A percentile compares a stretch with the other conserved stretches of the same genome.
Conservation (phyloP, 2,329 filamentous ascomycete species). For the Nothomitra cinnamomea region DNA sequence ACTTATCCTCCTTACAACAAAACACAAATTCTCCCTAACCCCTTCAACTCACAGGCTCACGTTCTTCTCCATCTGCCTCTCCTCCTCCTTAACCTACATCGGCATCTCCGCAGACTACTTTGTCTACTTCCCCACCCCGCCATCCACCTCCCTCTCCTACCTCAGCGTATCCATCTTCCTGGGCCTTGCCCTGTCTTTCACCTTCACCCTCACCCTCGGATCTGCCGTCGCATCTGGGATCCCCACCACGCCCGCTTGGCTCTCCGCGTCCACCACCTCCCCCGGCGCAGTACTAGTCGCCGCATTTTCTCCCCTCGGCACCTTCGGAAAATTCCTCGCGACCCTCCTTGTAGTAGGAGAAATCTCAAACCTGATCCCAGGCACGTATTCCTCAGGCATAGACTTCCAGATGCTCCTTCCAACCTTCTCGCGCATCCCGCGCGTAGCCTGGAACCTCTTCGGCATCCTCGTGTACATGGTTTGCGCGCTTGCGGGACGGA, state of each 20-base stretch:
- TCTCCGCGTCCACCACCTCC: conserved; percentile 37
- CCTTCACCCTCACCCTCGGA: conserved; percentile 42
- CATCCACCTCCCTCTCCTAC: conserved; percentile 31
- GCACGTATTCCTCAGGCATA: conserved; percentile 47
- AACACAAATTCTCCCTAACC: neutral
- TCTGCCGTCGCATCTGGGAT: conserved; percentile 45
- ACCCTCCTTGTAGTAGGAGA: conserved; percentile 47
- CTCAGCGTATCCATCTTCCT: conserved; percentile 39
- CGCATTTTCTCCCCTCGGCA: conserved; percentile 39
- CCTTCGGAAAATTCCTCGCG: conserved; percentile 49
- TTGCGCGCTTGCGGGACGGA: conserved; percentile 44
- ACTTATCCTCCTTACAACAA: neutral
- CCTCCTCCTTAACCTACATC: conserved; percentile 45
- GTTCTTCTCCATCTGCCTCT: conserved; percentile 53
- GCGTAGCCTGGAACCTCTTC: conserved; percentile 47
- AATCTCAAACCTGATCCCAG: conserved; percentile 47
- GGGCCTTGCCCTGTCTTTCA: conserved; percentile 40
- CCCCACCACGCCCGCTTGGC: conserved; percentile 33
- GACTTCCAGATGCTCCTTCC: conserved; percentile 49
- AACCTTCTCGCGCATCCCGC: conserved; percentile 39
- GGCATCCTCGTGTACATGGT: conserved; percentile 45
- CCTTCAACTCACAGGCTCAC: conserved; percentile 33
- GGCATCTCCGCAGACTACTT: conserved; percentile 50
- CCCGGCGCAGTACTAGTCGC: conserved; percentile 48
- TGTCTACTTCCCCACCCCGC: conserved; percentile 43